Evolutionary conservation across 805 yeast species (phyloP).

Genomic region (Pachysolen tannophilus): DNA sequence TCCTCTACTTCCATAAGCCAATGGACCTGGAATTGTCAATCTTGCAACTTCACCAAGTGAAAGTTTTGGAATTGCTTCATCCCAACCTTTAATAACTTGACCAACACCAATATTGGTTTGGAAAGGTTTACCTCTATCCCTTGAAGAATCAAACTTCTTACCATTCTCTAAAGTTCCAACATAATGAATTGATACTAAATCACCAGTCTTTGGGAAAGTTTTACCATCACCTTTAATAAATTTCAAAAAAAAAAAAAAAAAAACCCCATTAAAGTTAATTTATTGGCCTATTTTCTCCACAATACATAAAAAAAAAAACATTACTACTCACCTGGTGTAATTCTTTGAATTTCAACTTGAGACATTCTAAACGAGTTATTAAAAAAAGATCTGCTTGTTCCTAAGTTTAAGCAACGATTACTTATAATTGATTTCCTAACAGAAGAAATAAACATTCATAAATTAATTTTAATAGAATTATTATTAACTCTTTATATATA

Average conservation of each 20-base stretch:
- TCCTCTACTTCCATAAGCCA: constrained; percentile 92
- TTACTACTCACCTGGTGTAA: constrained; percentile 12
- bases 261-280: no score
- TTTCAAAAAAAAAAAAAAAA: no score
- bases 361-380: no score
- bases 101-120: constrained; percentile 93
- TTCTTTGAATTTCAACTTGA: constrained; percentile 11
- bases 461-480: no score
- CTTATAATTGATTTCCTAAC: no score
- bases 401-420: no score
- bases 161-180: constrained; percentile 94
- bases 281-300: no score
- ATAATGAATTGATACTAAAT: constrained; percentile 88
- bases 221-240: constrained; percentile 65
- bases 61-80: constrained; percentile 85
- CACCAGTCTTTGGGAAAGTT: constrained; percentile 82
- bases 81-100: constrained; percentile 96
- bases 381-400: no score
- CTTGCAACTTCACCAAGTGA: constrained; percentile 91
- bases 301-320: background rate
- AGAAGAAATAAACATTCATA: no score
- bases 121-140: constrained; percentile 94
- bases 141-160: constrained; percentile 90
- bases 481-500: no score
- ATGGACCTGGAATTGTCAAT: constrained; percentile 85